Evolutionary conservation across 768 basidiomycete species (phyloP), one percentile per base, ranked within the genome.

Genomic region (Tylopilus subfusipes): DNA sequence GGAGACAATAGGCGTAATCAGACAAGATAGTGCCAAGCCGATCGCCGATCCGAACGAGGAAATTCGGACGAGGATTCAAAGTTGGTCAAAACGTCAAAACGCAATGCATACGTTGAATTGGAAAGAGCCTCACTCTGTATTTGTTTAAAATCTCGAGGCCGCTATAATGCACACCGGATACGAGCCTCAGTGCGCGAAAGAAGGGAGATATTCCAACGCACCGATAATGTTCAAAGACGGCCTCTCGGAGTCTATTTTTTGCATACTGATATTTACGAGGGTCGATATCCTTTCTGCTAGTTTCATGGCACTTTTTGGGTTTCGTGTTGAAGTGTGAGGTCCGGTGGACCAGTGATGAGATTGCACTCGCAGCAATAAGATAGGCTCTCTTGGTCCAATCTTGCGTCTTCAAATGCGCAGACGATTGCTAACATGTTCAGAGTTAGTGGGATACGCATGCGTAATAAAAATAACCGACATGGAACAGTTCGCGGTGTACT

Each of bases 141-240:
- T 91, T 92, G 60, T 91, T 89, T 56, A 99, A 75, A 46, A 87
- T 73, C 66, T 96, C 93, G 22, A 97, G 73, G 12, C 81, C 86
- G 10, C 92, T 89, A 62, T 40, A 30, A 59, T 19, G 24, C 18
- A 55, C 5, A 24, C n/a, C 16, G 5, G 0, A 44, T 31, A 42
- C 68, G 43, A 66, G 58, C 18, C 51, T 53, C 30, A 42, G 50
- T 42, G 13, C 31, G 30, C 22, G 21, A 46, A 46, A 12, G 12
- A 53, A 52, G 22, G 22, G 25, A 11, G n/a, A 33, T 19, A 11
- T 39, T 19, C 5, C 27, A 52, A 68, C 62, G 29, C 58, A 86
- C 86, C 83, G 81, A 70, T 98, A 96, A 66, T 87, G 86, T 62
- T 96, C 93, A 47, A 85, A 59, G 0, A 90, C 78, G 1, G 95